Evolutionary conservation across 2,329 filamentous ascomycete genomes (phyloP), one percentile per base, ranked within the genome.

Genomic region (Ceratocystiopsis sp.): DNA sequence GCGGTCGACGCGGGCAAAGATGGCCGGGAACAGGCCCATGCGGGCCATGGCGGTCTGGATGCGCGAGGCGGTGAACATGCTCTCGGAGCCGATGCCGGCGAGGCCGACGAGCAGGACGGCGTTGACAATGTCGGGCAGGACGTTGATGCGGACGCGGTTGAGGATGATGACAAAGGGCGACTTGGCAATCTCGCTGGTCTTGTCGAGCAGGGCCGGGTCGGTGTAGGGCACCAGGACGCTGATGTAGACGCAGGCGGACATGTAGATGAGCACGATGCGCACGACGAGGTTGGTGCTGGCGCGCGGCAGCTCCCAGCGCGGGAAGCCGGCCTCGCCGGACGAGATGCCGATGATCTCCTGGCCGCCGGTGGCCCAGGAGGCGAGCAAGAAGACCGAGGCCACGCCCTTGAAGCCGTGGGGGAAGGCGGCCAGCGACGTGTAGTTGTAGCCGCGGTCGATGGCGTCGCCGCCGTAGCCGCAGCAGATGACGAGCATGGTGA

Each of bases 101-200:
- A 94, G 86, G 18, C 86, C 81, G 48, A 93, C 76, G 55, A 95
- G 76, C 57, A 95, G 93, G 48, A 95, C 85, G n/a, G 76, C 78
- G 60, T 96, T 95, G 81, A 95, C 93, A 43, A 95, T 72, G 0
- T 82, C 87, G 2, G 85, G 84, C 3, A 95, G 71, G 2, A 80
- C 78, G 37, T 73, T 63, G 53, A 95, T 93, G 10, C 84, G 80
- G 2, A 86, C 85, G 49, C 86, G 80, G 50, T 81, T 68, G 52
- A 94, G 93, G 48, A 87, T 84, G 53, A 95, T 93, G 53, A 95
- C 87, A 58, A 95, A 95, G 2, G 89, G 89, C 3, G 85, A 93
- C 1, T 85, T 81, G 40, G 71, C 72, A n/a, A 66, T 65, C 43
- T 65, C 71, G 19, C 58, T 63, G 38, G 66, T 68, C 12, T 29